Base-by-base conservation (phyloP, 1,284 basidiomycete species). In the Naganishia sp. region DNA sequence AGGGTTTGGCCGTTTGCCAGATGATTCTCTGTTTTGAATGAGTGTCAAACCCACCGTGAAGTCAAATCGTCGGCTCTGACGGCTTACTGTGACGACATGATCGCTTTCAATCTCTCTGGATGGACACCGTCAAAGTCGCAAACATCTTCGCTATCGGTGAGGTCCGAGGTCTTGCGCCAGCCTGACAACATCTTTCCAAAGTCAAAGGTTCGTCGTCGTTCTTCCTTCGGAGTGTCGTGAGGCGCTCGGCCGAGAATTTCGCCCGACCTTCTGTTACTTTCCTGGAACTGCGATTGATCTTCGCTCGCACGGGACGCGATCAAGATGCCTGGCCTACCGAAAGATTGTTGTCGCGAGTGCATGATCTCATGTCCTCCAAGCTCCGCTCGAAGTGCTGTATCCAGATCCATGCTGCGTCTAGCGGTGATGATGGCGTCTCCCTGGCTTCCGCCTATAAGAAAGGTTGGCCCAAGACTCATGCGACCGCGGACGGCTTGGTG, bases 401-500 rank as follows among this genome's bases (percentile, higher is more conserved):
- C 61, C 0, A 54, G 44, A 33, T 67, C 60, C 23, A 67, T 43
- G 21, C 52, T 57, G 3, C 52, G 48, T 31, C 60, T 33, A 13
- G 66, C 60, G 2, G 60, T 63, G 48, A 64, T 64, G n/a, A 67
- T 64, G 42, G 61, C 55, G 21, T 67, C 61, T 28, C 63, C 68
- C 16, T 68, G 56, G 28, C 64, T 68, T 42, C 59, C 54, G 13
- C 63, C 67, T 43, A 68, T 63, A 18, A 65, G 13, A 42, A 68
- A 68, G 2, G 57, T 60, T 4, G 64, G 68, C 1, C 64, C 43
- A 10, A 61, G 50, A 48, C 68, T 68, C 57, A 68, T 66, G 31
- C 52, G 56, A 7, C 50, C 61, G 13, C 68, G 59, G 6, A 63
- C 54, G 18, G 68, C 68, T 23, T 61, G 63, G 25, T 66, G 46